Conservation (phyloP, 2,329 filamentous ascomycete genomes). For the Escovopsis weberi region DNA sequence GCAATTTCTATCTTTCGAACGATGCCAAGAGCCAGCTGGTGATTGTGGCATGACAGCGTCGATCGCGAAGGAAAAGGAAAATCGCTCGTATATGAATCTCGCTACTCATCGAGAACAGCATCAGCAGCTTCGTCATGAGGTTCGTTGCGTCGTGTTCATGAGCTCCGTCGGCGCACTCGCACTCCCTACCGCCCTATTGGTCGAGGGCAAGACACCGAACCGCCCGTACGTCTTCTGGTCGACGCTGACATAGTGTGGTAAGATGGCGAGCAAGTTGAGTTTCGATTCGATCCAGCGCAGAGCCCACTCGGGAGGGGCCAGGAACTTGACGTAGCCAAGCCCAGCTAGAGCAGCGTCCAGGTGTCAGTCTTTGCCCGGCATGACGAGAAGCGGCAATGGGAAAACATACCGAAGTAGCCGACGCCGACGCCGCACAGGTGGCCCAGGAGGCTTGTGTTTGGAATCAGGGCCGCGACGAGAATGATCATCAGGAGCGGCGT, state of each 20-base stretch:
- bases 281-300: constrained; percentile 81
- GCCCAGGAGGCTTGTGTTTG: constrained; percentile 70
- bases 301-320: constrained; percentile 79
- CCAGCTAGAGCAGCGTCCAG: constrained; percentile 41
- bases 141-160: constrained; percentile 18
- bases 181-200: constrained; percentile 23
- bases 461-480: constrained; percentile 61
- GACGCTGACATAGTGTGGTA: constrained; percentile 87
- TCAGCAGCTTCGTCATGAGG: neutral
- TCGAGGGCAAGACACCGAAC: constrained; percentile 71
- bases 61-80: neutral
- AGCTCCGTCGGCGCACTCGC: constrained; percentile 43
- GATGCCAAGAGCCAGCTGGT: too few species aligned
- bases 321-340: constrained; percentile 74
- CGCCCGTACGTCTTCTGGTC: constrained; percentile 93
- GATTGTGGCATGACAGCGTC: too few species aligned
- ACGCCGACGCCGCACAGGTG: constrained; percentile 73
- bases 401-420: constrained; percentile 66
- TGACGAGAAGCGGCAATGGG: neutral
- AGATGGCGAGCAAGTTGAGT: constrained; percentile 64
- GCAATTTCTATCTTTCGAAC: too few species aligned
- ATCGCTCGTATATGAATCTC: neutral
- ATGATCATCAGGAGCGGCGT: constrained; percentile 68
- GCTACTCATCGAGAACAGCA: neutral
- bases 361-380: neutral